A percentile compares a stretch with the other conserved stretches of the same genome.
phyloP scores from a whole-genome alignment of 164 flowering plant species.

The Dillenia suffruticosa region DNA sequence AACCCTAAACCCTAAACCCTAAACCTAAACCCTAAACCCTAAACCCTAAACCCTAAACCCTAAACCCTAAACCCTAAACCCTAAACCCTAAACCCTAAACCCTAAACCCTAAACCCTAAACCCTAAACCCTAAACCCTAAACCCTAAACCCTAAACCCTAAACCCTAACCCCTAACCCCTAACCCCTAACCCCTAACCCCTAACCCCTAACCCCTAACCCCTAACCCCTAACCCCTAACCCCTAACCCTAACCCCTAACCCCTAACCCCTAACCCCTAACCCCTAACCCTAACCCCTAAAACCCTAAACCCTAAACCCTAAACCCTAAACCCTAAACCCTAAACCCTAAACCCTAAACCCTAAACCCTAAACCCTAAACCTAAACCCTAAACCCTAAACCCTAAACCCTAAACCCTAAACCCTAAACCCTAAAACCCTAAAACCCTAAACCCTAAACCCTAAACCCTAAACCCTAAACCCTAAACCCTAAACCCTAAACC shows the following conservation, averaged over 20 bases:
- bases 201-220: slow-evolving; percentile 12
- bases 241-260: slow-evolving; percentile 21
- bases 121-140: too few relatives aligned
- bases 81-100: too few relatives aligned
- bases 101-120: too few relatives aligned
- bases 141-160: too few relatives aligned
- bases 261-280: slow-evolving; percentile 18
- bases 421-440: slow-evolving; percentile 19
- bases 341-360: slow-evolving; percentile 10
- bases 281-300: slow-evolving; percentile 16
- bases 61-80: too few relatives aligned
- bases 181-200: background rate
- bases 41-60: too few relatives aligned
- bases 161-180: too few relatives aligned
- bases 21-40: too few relatives aligned
- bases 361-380: slow-evolving; percentile 13
- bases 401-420: slow-evolving; percentile 22
- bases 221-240: slow-evolving; percentile 17
- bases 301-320: slow-evolving; percentile 14
- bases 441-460: slow-evolving; percentile 18
- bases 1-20: too few relatives aligned
- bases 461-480: slow-evolving; percentile 11
- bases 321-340: slow-evolving; percentile 14
- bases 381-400: slow-evolving; percentile 16
- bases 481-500: slow-evolving; percentile 12